Evolutionary conservation across 1,284 basidiomycete genomes (phyloP), one percentile per base, ranked within the genome.

Genomic region (Lignosus rhinocerotis): DNA sequence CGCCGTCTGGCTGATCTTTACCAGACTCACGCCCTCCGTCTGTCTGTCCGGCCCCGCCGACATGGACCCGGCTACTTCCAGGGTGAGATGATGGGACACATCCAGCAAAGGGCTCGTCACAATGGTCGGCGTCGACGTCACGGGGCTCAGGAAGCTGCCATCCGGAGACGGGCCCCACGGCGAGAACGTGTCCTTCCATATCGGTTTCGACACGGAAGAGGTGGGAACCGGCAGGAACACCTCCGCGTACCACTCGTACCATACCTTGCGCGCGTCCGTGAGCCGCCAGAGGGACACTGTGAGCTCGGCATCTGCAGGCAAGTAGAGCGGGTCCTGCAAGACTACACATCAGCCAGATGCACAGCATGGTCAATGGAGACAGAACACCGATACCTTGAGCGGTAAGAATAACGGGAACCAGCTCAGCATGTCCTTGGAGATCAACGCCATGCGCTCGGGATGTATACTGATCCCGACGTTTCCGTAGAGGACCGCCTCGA

Each of bases 391-490:
- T 45, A 90, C 92, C 73, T 88, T 91, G 70, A 96, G 85, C 1
- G 96, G 96, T 75, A 99, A 97, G 77, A 94, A 98, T 34, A 98
- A 78, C 0, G 97, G 97, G 78, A 99, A 99, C 97, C 97, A 99
- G 68, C 93, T 96, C 60, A 98, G 80, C 96, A 99, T 98, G 66
- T 98, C 91, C 66, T 92, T 92, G 16, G 92, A 94, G 53, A 95
- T 81, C 50, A 84, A 75, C 55, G 92, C 86, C 73, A 91, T 90
- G 49, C 88, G 86, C 56, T 94, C 87, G 0, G 97, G 97, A 72
- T 98, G 95, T 50, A 97, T 99, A 67, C 94, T 97, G 38, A 99
- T 78, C 0, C 92, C 92, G 19, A 99, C 81, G 65, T 91, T 88
- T 41, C 86, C 87, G 72, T 98, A 99, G 5, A 99, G 77, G 32